Conservation (phyloP, 352 stramenopile species). For the Pythium folliculosum region DNA sequence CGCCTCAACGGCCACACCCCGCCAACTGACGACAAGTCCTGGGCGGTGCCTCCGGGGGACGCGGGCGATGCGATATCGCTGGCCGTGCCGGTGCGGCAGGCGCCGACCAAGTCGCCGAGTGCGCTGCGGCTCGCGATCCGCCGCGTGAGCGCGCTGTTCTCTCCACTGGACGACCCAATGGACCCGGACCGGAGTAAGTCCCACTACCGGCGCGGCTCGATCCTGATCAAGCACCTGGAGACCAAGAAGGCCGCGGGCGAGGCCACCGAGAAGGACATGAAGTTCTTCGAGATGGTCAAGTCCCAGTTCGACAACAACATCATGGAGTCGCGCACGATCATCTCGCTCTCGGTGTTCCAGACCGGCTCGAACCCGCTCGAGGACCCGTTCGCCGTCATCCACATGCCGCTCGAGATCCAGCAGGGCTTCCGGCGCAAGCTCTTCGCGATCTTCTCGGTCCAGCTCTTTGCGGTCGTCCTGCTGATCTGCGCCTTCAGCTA, state of each 20-base stretch:
- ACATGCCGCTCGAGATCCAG: conserved; percentile 70
- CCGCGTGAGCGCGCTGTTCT: conserved; percentile 46
- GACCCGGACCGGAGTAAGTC: conserved; percentile 41
- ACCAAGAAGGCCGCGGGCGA: conserved; percentile 59
- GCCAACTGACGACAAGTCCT: conserved; percentile 1
- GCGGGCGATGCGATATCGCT: too few relatives aligned
- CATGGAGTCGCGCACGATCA: conserved; percentile 74
- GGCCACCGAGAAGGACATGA: conserved; percentile 72
- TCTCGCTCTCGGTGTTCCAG: conserved; percentile 78
- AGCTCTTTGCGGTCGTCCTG: conserved; percentile 53
- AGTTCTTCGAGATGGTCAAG: conserved; percentile 83
- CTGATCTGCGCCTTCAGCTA: conserved; percentile 48
- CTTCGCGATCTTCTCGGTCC: conserved; percentile 71
- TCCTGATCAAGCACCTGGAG: conserved; percentile 72
- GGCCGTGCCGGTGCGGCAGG: background rate
- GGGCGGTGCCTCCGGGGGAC: conserved; percentile 5
- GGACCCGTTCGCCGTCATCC: conserved; percentile 69
- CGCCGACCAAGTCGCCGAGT: conserved; percentile 29
- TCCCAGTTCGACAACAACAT: conserved; percentile 67
- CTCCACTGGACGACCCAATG: conserved; percentile 40
- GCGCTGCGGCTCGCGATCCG: conserved; percentile 33
- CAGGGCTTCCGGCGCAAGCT: conserved; percentile 73
- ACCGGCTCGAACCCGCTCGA: conserved; percentile 70
- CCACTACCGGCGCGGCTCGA: conserved; percentile 71
- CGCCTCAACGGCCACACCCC: background rate